Base-by-base conservation (phyloP, 2,329 filamentous ascomycete species). In the Huntiella moniliformis region DNA sequence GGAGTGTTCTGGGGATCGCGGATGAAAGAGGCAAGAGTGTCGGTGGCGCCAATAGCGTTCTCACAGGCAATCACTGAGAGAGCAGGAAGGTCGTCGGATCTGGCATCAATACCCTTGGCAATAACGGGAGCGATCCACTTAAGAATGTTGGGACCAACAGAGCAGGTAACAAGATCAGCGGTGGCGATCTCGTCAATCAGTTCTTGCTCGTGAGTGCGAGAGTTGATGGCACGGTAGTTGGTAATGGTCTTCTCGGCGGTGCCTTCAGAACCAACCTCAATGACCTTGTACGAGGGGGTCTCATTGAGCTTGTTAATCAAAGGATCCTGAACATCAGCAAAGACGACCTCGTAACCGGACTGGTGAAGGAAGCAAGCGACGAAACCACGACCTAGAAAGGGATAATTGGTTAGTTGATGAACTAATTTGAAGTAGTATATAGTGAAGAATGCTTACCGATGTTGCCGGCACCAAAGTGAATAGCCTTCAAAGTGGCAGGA, bases 181-280 rank as follows among this genome's bases (percentile, higher is more conserved):
- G 79, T 80, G 47, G 80, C 72, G 56, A 96, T 93, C 67, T 91
- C 84, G 40, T 88, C 64, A 54, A 96, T 65, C 46, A 94, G 76
- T 46, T 88, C 78, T 45, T 71, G 70, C 66, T 92, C 81, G 59
- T 94, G 70, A 53, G 79, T 77, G 66, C 82, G 86, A 55, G 85
- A 92, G 76, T 96, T 95, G 73, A 96, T 82, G 63, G 91, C 91
- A 45, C 85, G 83, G 71, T 94, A 96, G 68, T 95, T 91, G 63
- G 82, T 82, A 65, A 98, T 93, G 56, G 68, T 80, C 64, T 82
- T 86, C 56, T 77, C 77, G 47, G 71, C 73, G 56, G 86, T 86
- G 55, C 83, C 86, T 50, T 92, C 81, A 42, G 77, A 71, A 53
- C 86, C 86, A 55, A 95, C 85, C 66, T 95, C 87, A 50, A 88